Percentiles rank a stretch among this genome's conserved stretches.
phyloP scores from a whole-genome alignment of 2,329 filamentous ascomycete genomes.

The Dichotomopilus funicola region DNA sequence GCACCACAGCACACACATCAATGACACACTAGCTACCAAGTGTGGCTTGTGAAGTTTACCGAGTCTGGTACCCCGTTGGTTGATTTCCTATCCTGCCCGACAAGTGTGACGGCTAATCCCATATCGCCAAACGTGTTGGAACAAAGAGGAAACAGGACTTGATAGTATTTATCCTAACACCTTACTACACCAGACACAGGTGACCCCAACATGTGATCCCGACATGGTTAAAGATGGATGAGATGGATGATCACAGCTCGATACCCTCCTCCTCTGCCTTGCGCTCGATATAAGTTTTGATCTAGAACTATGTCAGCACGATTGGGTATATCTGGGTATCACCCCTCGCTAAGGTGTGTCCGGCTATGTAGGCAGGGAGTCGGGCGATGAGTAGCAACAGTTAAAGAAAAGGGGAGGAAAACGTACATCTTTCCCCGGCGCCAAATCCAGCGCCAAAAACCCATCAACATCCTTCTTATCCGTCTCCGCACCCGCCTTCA shows the following conservation, averaged over 20 bases:
- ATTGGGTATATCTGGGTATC: neutral
- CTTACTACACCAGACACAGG: too few relatives aligned
- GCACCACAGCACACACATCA: too few relatives aligned
- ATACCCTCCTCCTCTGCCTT: slow-evolving; percentile 81
- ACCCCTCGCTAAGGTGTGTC: neutral
- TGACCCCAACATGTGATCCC: neutral
- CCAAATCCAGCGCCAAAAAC: slow-evolving; percentile 67
- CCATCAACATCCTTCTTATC: slow-evolving; percentile 71
- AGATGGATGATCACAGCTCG: slow-evolving; percentile 36
- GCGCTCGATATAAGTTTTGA: slow-evolving; percentile 68
- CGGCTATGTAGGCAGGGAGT: too few relatives aligned
- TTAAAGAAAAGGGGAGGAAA: neutral
- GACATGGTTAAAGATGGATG: neutral
- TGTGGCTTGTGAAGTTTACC: neutral
- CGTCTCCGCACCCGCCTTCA: slow-evolving; percentile 78
- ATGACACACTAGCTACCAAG: too few relatives aligned
- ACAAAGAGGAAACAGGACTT: too few relatives aligned
- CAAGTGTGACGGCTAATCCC: too few relatives aligned
- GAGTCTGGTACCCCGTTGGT: too few relatives aligned
- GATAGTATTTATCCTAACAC: too few relatives aligned
- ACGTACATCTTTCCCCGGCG: slow-evolving; percentile 75
- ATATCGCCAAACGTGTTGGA: too few relatives aligned
- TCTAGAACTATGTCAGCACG: slow-evolving; percentile 37
- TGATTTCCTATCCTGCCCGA: too few relatives aligned
- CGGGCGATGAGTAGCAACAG: neutral